Conservation (phyloP, 208 protist genomes). For the Crithidia sp. region DNA sequence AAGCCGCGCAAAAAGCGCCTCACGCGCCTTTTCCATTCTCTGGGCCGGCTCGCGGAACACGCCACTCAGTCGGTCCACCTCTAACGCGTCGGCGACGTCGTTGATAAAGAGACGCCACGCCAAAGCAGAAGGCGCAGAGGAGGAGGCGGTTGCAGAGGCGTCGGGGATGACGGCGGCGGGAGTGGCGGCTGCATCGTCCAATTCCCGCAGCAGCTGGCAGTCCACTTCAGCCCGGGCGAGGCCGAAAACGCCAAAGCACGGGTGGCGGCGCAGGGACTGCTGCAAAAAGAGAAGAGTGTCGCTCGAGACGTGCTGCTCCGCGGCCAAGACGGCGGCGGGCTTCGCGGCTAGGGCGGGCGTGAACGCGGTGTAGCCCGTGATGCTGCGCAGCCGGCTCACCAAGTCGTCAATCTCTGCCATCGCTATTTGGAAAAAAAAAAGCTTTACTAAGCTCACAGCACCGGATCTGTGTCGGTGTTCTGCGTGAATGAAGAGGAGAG, state of each 20-base stretch:
- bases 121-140: neutral
- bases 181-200: slow-evolving; percentile 28
- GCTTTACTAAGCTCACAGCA: neutral
- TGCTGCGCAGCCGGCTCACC: slow-evolving; percentile 68
- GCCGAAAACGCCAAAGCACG: slow-evolving; percentile 36
- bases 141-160: neutral
- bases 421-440: neutral
- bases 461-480: neutral
- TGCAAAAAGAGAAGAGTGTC: slow-evolving; percentile 65
- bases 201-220: slow-evolving; percentile 27
- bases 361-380: slow-evolving; percentile 55
- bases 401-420: slow-evolving; percentile 62
- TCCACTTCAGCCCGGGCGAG: slow-evolving; percentile 31
- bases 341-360: slow-evolving; percentile 12
- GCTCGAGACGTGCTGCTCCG: slow-evolving; percentile 41
- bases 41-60: slow-evolving; percentile 45
- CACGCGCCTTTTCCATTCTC: slow-evolving; percentile 17
- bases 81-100: slow-evolving; percentile 55
- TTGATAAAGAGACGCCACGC: slow-evolving; percentile 62
- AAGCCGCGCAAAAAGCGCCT: slow-evolving; percentile 38
- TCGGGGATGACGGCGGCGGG: neutral
- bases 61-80: slow-evolving; percentile 68
- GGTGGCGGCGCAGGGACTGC: slow-evolving; percentile 74
- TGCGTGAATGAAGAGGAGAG: too few species aligned
- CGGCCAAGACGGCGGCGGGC: slow-evolving; percentile 12